Evolutionary conservation across 78 protist genomes (phyloP).

Genomic region (Mastigamoeba balamuthi): DNA sequence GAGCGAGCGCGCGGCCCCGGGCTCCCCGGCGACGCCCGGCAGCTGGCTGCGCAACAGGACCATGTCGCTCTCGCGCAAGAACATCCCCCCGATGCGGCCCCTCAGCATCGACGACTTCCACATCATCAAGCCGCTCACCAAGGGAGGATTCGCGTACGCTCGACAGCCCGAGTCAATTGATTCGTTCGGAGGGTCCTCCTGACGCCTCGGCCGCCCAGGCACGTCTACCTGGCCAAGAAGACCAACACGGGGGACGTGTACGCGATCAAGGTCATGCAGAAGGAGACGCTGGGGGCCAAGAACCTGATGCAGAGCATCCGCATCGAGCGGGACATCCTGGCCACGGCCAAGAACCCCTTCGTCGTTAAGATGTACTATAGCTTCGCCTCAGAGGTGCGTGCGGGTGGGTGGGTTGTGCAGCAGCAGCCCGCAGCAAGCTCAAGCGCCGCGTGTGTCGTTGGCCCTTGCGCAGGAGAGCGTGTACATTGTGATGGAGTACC

Average conservation of each 20-base stretch:
- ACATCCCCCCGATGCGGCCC: too few species aligned
- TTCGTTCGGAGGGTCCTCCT: too few species aligned
- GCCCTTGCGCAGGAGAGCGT: constrained; percentile 25
- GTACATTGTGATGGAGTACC: constrained; percentile 72
- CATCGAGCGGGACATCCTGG: constrained; percentile 40
- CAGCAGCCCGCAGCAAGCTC: too few species aligned
- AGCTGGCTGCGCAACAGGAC: too few species aligned
- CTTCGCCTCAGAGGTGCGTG: too few species aligned
- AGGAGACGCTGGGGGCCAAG: constrained; percentile 41
- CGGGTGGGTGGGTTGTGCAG: too few species aligned
- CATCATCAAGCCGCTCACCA: constrained; percentile 41
- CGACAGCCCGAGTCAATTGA: too few species aligned
- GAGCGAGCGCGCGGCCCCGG: too few species aligned
- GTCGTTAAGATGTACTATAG: constrained; percentile 52
- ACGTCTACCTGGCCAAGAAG: constrained; percentile 63
- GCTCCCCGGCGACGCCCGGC: too few species aligned
- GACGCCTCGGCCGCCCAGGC: too few species aligned
- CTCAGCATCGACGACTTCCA: constrained; percentile 41
- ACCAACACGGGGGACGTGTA: constrained; percentile 52
- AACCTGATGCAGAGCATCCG: constrained; percentile 42
- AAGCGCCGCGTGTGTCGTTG: too few species aligned
- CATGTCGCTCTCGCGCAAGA: too few species aligned
- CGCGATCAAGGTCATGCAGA: constrained; percentile 80
- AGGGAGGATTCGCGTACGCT: constrained; percentile 41
- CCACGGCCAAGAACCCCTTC: constrained; percentile 28